Base-by-base conservation (phyloP, 1,284 basidiomycete genomes). In the Cutaneotrichosporon sp. region DNA sequence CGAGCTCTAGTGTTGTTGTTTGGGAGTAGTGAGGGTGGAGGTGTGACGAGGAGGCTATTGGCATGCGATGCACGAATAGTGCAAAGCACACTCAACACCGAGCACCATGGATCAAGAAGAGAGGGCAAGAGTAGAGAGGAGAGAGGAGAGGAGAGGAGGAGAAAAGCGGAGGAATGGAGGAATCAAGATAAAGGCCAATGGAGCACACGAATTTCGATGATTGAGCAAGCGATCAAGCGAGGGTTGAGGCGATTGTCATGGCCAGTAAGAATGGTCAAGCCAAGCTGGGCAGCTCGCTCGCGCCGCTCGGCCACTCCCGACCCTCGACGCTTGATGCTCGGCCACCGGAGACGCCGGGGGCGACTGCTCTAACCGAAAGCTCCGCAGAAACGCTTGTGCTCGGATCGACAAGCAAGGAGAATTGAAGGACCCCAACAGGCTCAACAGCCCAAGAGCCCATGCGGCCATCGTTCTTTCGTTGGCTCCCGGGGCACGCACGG, bases 1-100 rank as follows among this genome's bases (percentile, higher is more conserved):
- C n/a, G n/a, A n/a, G n/a, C n/a, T n/a, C n/a, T n/a, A n/a, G n/a
- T n/a, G n/a, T n/a, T n/a, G n/a, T n/a, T n/a, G n/a, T n/a, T n/a
- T n/a, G n/a, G n/a, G n/a, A n/a, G n/a, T n/a, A n/a, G n/a, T n/a
- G n/a, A n/a, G n/a, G n/a, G n/a, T n/a, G n/a, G 38, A 16, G 6
- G 24, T n/a, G 38, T 41, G 38, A 22, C 24, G 38, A 41, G 26
- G 38, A 41, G 38, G 38, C 22, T 16, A 16, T 41, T 41, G 12
- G 38, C 14, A 25, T 26, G 38, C 38, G 20, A 41, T 41, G 38
- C 38, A 41, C 38, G 14, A 4, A 4, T 41, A 16, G 38, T 41
- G 38, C 38, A 41, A 41, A 41, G 38, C 38, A 41, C 38, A 41
- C 38, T 41, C 38, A 25, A 41, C 38, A 25, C 20, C 38, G 24